A percentile compares a stretch with the other conserved stretches of the same genome.
Evolutionary conservation across 306 rosid genomes (phyloP).

Genomic region (Trichosanthes truncata): DNA sequence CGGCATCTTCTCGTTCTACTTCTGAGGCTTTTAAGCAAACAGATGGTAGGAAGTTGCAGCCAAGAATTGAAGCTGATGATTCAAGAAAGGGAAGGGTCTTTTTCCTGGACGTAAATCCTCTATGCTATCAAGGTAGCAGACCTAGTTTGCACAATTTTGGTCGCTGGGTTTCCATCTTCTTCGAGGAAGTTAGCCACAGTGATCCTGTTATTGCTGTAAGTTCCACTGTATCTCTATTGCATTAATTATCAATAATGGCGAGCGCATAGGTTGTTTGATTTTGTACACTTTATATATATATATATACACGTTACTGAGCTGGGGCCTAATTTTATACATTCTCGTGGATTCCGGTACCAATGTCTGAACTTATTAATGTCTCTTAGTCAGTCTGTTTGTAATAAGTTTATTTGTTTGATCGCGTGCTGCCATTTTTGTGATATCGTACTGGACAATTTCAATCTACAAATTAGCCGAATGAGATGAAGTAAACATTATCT

Average conservation of each 20-base stretch:
- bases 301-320: neutral
- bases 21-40: conserved; percentile 19
- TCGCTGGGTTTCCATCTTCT: conserved; percentile 60
- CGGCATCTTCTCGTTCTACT: conserved; percentile 8
- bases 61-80: conserved; percentile 16
- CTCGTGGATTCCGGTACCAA: neutral
- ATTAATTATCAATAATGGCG: neutral
- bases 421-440: neutral
- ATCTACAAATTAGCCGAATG: neutral
- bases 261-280: neutral
- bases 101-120: conserved; percentile 78
- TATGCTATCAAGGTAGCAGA: conserved; percentile 58
- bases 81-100: conserved; percentile 43
- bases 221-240: neutral
- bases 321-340: neutral
- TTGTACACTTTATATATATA: neutral
- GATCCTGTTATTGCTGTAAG: conserved; percentile 77
- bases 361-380: neutral
- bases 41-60: conserved; percentile 18
- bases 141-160: conserved; percentile 62
- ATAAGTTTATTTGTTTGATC: neutral
- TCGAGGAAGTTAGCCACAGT: conserved; percentile 42
- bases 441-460: neutral
- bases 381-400: neutral
- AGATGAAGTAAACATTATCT: neutral